Base-by-base conservation (phyloP, 768 basidiomycete species). In the Lentinus brumalis region DNA sequence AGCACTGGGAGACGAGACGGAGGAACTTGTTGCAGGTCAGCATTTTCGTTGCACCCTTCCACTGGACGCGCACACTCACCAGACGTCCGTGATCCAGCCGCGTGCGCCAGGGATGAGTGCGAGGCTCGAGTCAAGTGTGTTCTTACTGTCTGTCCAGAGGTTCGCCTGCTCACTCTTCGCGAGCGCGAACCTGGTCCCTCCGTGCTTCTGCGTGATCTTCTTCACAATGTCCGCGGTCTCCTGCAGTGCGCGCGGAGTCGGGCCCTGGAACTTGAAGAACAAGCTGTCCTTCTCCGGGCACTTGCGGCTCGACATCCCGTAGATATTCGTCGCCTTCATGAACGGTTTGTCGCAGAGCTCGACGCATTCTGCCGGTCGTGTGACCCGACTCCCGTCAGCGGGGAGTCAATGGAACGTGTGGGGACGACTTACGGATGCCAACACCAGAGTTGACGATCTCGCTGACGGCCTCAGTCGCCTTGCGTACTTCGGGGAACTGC, bases 241-340 rank as follows among this genome's bases (percentile, higher is more conserved):
- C 2, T 76, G 70, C n/a, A 92, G 74, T 3, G 86, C 81, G 2
- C 79, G 75, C 0, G 77, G 75, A 1, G 86, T 82, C 9, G 86
- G 81, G 11, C 59, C 60, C 67, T 93, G 91, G 71, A 96, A 86
- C 72, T 94, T 93, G 82, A 96, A 90, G 77, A 94, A 92, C 11
- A 96, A 79, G 21, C 83, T 85, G 69, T 93, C 91, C 30, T 76
- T 77, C 55, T 82, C 84, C 0, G 83, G 82, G 74, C 86, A 92
- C 61, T 80, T 80, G 42, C 78, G 80, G 39, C 71, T 71, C 31
- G 83, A 86, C 62, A 75, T 79, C 66, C 84, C 84, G 57, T 76
- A 82, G 46, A 76, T 75, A 72, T 89, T 87, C 41, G 81, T 79
- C 7, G 87, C 82, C 38, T 77, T 73, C 83, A 92, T 88, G 72